These are phyloP conservation scores for Ceratocystiopsis brevicomis DNA, from an alignment of 2,329 filamentous ascomycete species.

Conservation along the genomic window DNA sequence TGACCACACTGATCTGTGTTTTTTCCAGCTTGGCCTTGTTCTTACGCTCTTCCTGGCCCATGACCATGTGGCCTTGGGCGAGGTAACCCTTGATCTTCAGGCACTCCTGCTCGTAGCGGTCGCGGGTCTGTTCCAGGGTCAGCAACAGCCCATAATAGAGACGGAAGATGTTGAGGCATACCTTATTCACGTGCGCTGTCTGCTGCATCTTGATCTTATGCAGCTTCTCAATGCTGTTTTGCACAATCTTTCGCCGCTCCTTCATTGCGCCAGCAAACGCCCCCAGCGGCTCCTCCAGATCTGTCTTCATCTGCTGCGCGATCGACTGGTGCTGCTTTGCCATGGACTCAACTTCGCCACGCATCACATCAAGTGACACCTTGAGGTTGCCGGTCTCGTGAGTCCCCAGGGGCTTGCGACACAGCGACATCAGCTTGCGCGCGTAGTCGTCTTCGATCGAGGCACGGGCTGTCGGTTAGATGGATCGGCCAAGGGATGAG, in stretches of 20 bases:
- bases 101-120: conserved; percentile 93
- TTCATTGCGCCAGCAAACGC: conserved; percentile 93
- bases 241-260: conserved; percentile 88
- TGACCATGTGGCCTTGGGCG: conserved; percentile 98
- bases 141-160: neutral
- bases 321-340: conserved; percentile 84
- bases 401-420: conserved; percentile 75
- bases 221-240: conserved; percentile 82
- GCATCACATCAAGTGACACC: conserved; percentile 67
- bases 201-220: conserved; percentile 87
- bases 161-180: conserved; percentile 18
- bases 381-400: conserved; percentile 71
- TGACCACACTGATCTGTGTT: conserved; percentile 86
- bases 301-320: conserved; percentile 84
- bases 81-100: conserved; percentile 97
- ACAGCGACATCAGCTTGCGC: conserved; percentile 68
- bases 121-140: conserved; percentile 42
- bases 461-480: conserved; percentile 45
- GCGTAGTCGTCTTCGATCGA: conserved; percentile 95
- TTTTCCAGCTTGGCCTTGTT: conserved; percentile 98
- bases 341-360: conserved; percentile 81
- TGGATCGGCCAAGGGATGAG: too few species aligned
- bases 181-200: conserved; percentile 81
- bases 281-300: conserved; percentile 79
- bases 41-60: conserved; percentile 96